Evolutionary conservation across 805 yeast genomes (phyloP), one percentile per base, ranked within the genome.

Genomic region (Kregervanrija pseudodelftensis): DNA sequence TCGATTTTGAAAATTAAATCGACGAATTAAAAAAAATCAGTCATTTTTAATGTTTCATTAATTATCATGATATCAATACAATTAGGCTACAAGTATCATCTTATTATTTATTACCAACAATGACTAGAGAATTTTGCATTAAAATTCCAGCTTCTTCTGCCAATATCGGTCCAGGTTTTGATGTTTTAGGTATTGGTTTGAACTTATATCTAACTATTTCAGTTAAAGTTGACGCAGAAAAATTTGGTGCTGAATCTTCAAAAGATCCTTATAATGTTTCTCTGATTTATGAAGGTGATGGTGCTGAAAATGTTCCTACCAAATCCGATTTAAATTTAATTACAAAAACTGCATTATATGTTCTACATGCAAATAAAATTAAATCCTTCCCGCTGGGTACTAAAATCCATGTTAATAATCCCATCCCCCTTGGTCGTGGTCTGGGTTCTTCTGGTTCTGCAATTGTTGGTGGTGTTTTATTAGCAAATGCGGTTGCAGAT

Each of bases 361-460:
- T 93, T 17, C 68, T 93, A 59, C 80, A 96, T 56, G 85, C 95
- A 60, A 85, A 87, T 66, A 82, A 79, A 11, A 69, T 88, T 39
- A 68, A 80, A 44, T 63, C 74, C 33, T 93, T 93, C 69, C 98
- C 98, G 39, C 62, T 68, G 11, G 96, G 96, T 36, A 90, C 98
- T 5, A 75, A 68, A 41, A 73, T 93, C 33, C 85, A 79, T 49
- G 93, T 93, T 45, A 72, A 68, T 49, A 93, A 93, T 65, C 96
- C 96, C 32, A 90, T 93, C 50, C 99, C 99, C 3, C 70, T 93
- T 52, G 98, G 99, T 30, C 80, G 99, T 62, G 99, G 99, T 8
- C 73, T 93, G 47, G 99, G 99, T 2, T 93, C 98, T 1, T 85
- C 95, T 3, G 99, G 97, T 42, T 96, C 98, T 7, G 99, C 99